Evolutionary conservation across 2,329 filamentous ascomycete species (phyloP).

Genomic region (Metarhizium anisopliae): DNA sequence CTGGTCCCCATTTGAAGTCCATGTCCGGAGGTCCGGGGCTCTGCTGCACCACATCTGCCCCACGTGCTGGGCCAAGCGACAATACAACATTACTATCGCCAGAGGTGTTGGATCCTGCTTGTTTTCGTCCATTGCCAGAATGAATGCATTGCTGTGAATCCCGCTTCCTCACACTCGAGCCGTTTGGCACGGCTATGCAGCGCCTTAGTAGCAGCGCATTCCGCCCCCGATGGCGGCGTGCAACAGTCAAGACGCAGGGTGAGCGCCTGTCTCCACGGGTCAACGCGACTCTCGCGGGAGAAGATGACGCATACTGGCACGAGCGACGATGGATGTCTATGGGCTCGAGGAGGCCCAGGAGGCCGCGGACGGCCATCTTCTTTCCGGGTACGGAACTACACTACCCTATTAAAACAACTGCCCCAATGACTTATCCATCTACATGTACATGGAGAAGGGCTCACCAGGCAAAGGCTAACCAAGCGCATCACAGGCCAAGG

Average conservation of each 20-base stretch:
- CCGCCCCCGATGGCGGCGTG: slow-evolving; percentile 15
- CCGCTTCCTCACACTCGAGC: slow-evolving; percentile 6
- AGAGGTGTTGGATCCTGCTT: neutral
- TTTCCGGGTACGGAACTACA: slow-evolving; percentile 38
- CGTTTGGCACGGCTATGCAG: slow-evolving; percentile 21
- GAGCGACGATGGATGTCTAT: slow-evolving; percentile 5
- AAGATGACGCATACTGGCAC: slow-evolving; percentile 9
- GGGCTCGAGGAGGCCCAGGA: slow-evolving; percentile 23
- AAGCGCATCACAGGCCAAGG: slow-evolving; percentile 56
- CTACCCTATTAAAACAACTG: too few species aligned
- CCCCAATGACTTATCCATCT: too few species aligned
- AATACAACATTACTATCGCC: neutral
- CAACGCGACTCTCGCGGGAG: neutral
- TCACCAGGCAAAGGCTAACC: neutral
- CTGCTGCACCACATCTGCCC: neutral
- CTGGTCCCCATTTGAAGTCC: too few species aligned
- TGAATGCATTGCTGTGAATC: slow-evolving; percentile 6
- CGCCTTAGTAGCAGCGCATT: slow-evolving; percentile 19
- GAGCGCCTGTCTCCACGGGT: neutral
- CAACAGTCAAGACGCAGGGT: neutral
- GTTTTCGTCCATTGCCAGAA: slow-evolving; percentile 3
- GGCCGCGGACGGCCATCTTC: slow-evolving; percentile 49
- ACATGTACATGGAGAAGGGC: neutral
- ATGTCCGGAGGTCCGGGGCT: neutral
- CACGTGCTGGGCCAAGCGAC: neutral